Conservation (phyloP, 805 yeast genomes). For the Zygosaccharomyces bailii region DNA sequence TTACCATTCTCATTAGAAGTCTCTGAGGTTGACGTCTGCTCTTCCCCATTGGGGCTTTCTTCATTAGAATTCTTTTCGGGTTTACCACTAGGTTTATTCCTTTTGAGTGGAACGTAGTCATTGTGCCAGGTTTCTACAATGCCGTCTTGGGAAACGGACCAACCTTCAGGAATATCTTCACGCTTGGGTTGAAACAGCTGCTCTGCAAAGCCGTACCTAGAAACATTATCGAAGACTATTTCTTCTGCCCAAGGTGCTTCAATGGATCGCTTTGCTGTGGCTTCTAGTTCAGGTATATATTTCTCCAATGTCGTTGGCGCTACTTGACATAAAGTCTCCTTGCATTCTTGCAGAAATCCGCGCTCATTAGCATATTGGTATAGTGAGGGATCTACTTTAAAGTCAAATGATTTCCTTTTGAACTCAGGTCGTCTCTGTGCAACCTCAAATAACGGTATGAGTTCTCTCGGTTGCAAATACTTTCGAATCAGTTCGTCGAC, state of each 20-base stretch:
- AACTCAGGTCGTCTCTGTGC: slow-evolving; percentile 34
- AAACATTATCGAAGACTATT: slow-evolving; percentile 54
- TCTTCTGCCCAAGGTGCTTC: slow-evolving; percentile 78
- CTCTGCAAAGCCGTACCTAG: slow-evolving; percentile 61
- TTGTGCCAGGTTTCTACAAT: slow-evolving; percentile 50
- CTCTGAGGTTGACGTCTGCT: slow-evolving; percentile 17
- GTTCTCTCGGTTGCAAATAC: slow-evolving; percentile 34
- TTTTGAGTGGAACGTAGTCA: slow-evolving; percentile 71
- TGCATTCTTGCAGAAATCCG: slow-evolving; percentile 62
- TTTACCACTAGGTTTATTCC: slow-evolving; percentile 41
- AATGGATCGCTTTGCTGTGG: slow-evolving; percentile 44
- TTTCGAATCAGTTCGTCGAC: slow-evolving; percentile 37
- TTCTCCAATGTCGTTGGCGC: slow-evolving; percentile 27
- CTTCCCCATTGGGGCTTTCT: slow-evolving; percentile 28
- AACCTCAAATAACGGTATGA: slow-evolving; percentile 34
- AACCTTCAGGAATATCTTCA: slow-evolving; percentile 38
- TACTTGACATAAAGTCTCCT: slow-evolving; percentile 63
- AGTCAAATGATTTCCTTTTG: slow-evolving; percentile 25
- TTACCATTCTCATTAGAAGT: slow-evolving; percentile 30
- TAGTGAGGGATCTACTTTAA: slow-evolving; percentile 44
- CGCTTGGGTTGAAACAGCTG: slow-evolving; percentile 63
- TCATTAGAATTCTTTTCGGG: slow-evolving; percentile 34
- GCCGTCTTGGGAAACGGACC: slow-evolving; percentile 48
- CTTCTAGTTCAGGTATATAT: slow-evolving; percentile 27
- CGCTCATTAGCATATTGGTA: slow-evolving; percentile 54